phyloP scores from a whole-genome alignment of 1,139 yeast species.

The Zygotorulaspora mrakii region DNA sequence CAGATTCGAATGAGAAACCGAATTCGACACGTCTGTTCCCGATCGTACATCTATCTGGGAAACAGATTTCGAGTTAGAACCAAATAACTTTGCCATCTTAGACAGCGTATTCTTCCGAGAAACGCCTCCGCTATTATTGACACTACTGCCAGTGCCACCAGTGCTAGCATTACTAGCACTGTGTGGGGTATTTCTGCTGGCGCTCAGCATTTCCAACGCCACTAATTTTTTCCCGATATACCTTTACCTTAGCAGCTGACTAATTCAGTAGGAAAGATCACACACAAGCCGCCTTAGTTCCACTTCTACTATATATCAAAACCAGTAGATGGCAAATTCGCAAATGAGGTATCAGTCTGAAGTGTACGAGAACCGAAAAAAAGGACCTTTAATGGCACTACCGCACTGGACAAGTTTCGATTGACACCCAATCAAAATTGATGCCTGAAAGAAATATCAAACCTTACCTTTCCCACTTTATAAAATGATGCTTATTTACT shows the following conservation, averaged over 20 bases:
- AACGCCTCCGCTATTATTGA: constrained; percentile 6
- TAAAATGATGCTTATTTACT: too few species aligned
- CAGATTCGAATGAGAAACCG: not conserved
- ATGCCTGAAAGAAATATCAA: too few species aligned
- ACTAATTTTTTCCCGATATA: not conserved
- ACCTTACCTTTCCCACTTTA: too few species aligned
- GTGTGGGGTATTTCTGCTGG: not conserved
- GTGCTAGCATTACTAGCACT: constrained; percentile 3
- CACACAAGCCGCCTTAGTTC: too few species aligned
- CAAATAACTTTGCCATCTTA: constrained; percentile 15
- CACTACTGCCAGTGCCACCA: constrained; percentile 5
- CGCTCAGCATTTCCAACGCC: not conserved
- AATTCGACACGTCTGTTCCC: constrained; percentile 1
- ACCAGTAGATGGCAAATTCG: too few species aligned
- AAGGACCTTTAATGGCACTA: too few species aligned
- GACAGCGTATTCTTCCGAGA: constrained; percentile 15
- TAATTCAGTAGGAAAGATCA: too few species aligned
- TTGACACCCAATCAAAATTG: too few species aligned
- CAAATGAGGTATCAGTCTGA: too few species aligned
- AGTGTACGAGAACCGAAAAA: too few species aligned
- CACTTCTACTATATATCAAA: too few species aligned
- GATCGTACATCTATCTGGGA: constrained; percentile 5
- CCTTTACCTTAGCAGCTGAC: not conserved
- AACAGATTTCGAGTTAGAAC: constrained; percentile 4
- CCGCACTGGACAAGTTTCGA: too few species aligned